Evolutionary conservation across 495 filamentous ascomycete genomes (phyloP), one percentile per base, ranked within the genome.

Genomic region (Haplographium delicatum): DNA sequence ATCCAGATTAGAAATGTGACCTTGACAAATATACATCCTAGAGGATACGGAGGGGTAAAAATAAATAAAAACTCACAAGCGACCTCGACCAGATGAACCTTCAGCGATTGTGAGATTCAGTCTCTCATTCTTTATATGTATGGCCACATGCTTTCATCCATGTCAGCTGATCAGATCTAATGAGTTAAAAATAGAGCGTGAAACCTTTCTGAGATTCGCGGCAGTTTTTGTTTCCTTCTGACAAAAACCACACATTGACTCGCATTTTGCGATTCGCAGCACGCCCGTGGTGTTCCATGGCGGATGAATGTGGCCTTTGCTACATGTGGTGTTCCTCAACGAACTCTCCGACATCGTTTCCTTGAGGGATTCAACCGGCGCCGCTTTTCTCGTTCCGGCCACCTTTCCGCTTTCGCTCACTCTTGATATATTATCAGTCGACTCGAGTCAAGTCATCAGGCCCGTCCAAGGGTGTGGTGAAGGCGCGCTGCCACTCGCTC

Each of bases 191-290:
- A n/a, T n/a, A n/a, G n/a, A n/a, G n/a, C n/a, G n/a, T n/a, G n/a
- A n/a, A 2, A 60, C 57, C 52, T 60, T 60, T 30, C 57, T 45
- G 7, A 60, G 25, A 38, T 60, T 60, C 33, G 57, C 57, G 19
- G 57, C 57, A 4, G 57, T 60, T 37, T 60, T 60, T 9, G 57
- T 60, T 38, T 60, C 57, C 41, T 60, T 60, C 37, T 60, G 52
- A 31, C 57, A 60, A 31, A 60, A 60, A 1, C 57, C 57, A 56
- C 57, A 60, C 6, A 60, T 35, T 5, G 44, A 50, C 42, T 60
- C 57, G 35, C 57, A 60, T 34, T 60, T 56, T 3, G 50, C 57
- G 18, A 60, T 56, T 8, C 49, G 37, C n/a, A 60, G 30, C 8
- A 60, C 19, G 1, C 57, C 57, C 0, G 48, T 56, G 0, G 57